Evolutionary conservation across 169 alveolate species (phyloP).

Genomic region (Eimeria maxima): DNA sequence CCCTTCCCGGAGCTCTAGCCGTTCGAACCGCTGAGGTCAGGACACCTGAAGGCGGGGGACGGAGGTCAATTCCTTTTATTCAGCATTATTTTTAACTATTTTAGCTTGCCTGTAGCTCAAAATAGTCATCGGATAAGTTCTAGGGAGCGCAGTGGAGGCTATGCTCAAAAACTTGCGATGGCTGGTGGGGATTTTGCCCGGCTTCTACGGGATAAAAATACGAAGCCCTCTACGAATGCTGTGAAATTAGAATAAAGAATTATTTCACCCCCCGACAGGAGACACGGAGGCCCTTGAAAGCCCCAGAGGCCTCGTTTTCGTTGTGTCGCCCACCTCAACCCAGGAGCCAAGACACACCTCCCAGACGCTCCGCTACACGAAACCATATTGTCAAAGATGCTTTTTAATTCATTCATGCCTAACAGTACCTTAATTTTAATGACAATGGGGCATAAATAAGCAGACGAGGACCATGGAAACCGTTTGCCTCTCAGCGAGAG

Average conservation of each 20-base stretch:
- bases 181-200: background rate
- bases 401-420: background rate
- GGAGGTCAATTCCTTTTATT: background rate
- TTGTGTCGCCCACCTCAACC: background rate
- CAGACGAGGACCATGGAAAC: background rate
- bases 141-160: background rate
- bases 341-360: slow-evolving; percentile 30
- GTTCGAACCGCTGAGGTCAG: background rate
- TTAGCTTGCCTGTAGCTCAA: background rate
- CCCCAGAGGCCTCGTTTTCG: background rate
- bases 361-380: background rate
- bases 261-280: background rate
- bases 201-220: background rate
- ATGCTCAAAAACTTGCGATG: background rate
- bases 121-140: background rate
- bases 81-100: too few relatives aligned
- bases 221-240: background rate
- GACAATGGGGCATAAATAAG: background rate
- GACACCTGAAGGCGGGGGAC: background rate
- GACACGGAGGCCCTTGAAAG: slow-evolving; percentile 3
- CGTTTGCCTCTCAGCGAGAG: background rate
- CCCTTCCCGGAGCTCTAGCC: background rate
- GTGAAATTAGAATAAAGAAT: background rate
- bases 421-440: background rate
- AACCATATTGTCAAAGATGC: background rate